Evolutionary conservation across 2,329 filamentous ascomycete species (phyloP).

Genomic region (Xylaria multiplex): DNA sequence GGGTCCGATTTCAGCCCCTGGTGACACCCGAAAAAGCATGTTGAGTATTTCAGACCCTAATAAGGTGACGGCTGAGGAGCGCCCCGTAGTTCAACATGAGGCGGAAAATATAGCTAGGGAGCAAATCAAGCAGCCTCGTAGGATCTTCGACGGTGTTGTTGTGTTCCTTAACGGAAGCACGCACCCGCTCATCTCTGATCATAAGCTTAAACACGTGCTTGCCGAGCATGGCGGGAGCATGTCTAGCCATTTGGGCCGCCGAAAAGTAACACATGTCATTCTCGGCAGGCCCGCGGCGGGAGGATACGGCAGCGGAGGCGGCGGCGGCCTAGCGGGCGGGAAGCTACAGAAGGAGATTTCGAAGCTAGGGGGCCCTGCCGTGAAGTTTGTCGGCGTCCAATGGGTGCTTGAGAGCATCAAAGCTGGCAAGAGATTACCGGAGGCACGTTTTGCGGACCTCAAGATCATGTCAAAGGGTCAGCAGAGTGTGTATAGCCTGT

Average conservation of each 20-base stretch:
- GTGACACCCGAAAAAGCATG: background rate
- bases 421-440: constrained; percentile 76
- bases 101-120: constrained; percentile 52
- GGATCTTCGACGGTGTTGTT: constrained; percentile 75
- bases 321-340: constrained; percentile 74
- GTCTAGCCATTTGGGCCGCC: constrained; percentile 75
- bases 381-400: constrained; percentile 83
- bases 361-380: constrained; percentile 71
- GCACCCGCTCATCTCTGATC: constrained; percentile 81
- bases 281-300: constrained; percentile 67
- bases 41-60: background rate
- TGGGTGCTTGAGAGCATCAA: constrained; percentile 90
- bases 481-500: constrained; percentile 69
- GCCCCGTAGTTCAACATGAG: constrained; percentile 40
- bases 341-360: constrained; percentile 86
- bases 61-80: constrained; percentile 42
- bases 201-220: constrained; percentile 83
- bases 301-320: constrained; percentile 60
- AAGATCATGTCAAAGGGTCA: constrained; percentile 71
- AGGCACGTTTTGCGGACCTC: constrained; percentile 74
- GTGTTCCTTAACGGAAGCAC: constrained; percentile 92
- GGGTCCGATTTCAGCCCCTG: background rate
- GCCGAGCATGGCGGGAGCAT: constrained; percentile 77
- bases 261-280: constrained; percentile 86
- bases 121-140: constrained; percentile 56